A percentile compares a stretch with the other conserved stretches of the same genome.
phyloP scores from a whole-genome alignment of 768 basidiomycete genomes.

The Dentipellis sp. region DNA sequence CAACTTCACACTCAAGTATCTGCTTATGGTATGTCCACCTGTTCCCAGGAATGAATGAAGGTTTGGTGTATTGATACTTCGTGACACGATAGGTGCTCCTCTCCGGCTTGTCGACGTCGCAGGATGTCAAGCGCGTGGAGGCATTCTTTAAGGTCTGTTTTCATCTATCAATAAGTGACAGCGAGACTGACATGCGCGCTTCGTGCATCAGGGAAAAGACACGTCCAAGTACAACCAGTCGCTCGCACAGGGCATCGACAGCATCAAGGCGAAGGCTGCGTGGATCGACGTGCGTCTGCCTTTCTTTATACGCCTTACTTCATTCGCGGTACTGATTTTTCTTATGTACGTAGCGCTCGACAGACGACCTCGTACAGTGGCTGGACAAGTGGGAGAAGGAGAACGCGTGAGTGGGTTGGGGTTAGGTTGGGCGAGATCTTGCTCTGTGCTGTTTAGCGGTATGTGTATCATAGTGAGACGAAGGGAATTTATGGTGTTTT shows the following conservation, averaged over 20 bases:
- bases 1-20: not conserved
- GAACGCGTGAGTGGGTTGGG: too few species aligned
- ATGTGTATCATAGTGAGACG: not conserved
- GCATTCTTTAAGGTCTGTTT: constrained; percentile 11
- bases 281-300: constrained; percentile 11
- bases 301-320: not conserved
- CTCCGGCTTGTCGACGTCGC: not conserved
- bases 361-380: constrained; percentile 8
- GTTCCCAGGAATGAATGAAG: not conserved
- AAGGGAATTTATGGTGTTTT: not conserved
- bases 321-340: not conserved
- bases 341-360: constrained; percentile 7
- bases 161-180: not conserved
- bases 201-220: constrained; percentile 7
- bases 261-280: constrained; percentile 6
- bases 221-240: constrained; percentile 9
- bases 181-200: not conserved
- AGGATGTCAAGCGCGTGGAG: constrained; percentile 8
- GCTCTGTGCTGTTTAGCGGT: not conserved
- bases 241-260: constrained; percentile 11
- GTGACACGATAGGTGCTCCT: not conserved
- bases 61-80: not conserved
- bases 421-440: not conserved
- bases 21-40: not conserved
- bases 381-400: constrained; percentile 8